Evolutionary conservation across 2,329 filamentous ascomycete species (phyloP).

Genomic region (Aspergillus chevalieri): DNA sequence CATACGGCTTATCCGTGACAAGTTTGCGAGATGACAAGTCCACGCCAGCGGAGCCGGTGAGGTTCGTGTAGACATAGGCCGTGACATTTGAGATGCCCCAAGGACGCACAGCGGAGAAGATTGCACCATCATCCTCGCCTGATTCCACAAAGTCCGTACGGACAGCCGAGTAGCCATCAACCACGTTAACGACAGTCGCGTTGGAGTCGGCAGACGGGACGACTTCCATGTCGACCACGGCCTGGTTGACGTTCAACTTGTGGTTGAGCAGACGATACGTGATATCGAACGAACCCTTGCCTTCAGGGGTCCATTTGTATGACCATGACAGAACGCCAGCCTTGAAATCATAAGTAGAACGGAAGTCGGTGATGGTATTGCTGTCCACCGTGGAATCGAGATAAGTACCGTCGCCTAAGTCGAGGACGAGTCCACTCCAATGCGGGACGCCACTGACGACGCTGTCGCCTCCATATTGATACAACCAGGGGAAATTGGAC

Average conservation of each 20-base stretch:
- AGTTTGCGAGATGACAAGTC: conserved; percentile 39
- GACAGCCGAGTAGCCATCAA: conserved; percentile 64
- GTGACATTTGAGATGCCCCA: conserved; percentile 57
- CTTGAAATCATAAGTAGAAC: conserved; percentile 56
- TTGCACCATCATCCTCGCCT: conserved; percentile 49
- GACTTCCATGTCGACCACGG: conserved; percentile 55
- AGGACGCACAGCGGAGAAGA: conserved; percentile 62
- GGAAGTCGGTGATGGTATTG: conserved; percentile 55
- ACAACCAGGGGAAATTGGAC: conserved; percentile 62
- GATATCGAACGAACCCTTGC: conserved; percentile 49
- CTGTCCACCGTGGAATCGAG: conserved; percentile 57
- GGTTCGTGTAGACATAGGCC: conserved; percentile 50
- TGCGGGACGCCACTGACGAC: conserved; percentile 67
- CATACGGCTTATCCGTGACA: conserved; percentile 42
- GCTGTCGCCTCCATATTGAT: conserved; percentile 64
- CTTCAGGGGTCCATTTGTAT: conserved; percentile 59
- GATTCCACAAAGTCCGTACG: conserved; percentile 56
- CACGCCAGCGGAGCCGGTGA: conserved; percentile 35
- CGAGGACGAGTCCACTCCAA: conserved; percentile 56
- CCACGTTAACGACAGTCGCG: conserved; percentile 58
- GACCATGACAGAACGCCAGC: conserved; percentile 59
- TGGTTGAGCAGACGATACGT: conserved; percentile 62
- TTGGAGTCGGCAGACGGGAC: conserved; percentile 49
- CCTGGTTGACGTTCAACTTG: conserved; percentile 58
- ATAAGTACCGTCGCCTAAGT: conserved; percentile 47